phyloP scores from a whole-genome alignment of 2,329 filamentous ascomycete genomes.

The Penicillium oxalicum region DNA sequence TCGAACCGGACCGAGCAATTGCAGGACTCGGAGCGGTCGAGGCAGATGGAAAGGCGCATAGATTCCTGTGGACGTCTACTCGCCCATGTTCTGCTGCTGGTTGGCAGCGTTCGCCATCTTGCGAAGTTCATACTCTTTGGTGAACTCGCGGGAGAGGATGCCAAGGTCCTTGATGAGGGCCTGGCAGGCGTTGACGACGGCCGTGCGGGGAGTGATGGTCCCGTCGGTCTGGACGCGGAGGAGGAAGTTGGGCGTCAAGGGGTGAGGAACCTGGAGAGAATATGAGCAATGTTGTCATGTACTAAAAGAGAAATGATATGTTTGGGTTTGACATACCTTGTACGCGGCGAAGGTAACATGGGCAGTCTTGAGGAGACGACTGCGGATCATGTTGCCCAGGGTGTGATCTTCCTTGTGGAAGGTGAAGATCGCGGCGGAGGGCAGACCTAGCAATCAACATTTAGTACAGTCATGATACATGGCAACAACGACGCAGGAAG shows the following conservation, averaged over 20 bases:
- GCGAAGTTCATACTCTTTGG: constrained; percentile 81
- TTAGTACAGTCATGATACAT: neutral
- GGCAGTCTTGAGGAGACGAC: constrained; percentile 75
- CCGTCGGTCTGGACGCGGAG: constrained; percentile 92
- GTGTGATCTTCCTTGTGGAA: constrained; percentile 98
- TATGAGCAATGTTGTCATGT: neutral
- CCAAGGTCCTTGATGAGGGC: constrained; percentile 76
- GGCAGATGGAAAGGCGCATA: neutral
- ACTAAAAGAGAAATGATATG: neutral
- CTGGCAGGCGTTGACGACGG: constrained; percentile 72
- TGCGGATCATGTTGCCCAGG: constrained; percentile 79
- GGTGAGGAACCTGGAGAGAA: constrained; percentile 37
- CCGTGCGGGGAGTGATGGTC: constrained; percentile 78
- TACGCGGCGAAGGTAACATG: constrained; percentile 90
- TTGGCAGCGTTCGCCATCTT: constrained; percentile 67
- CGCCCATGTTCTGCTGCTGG: constrained; percentile 39
- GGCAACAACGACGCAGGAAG: neutral
- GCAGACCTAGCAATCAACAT: constrained; percentile 59
- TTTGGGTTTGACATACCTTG: constrained; percentile 53
- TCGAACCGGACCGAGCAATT: constrained; percentile 5
- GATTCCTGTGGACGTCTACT: constrained; percentile 14
- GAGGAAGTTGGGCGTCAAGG: constrained; percentile 50
- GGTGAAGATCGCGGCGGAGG: constrained; percentile 90
- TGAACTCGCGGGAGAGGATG: constrained; percentile 78
- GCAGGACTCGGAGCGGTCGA: neutral